phyloP scores from a whole-genome alignment of 352 stramenopile genomes.

The Phytophthora pseudosyringae region DNA sequence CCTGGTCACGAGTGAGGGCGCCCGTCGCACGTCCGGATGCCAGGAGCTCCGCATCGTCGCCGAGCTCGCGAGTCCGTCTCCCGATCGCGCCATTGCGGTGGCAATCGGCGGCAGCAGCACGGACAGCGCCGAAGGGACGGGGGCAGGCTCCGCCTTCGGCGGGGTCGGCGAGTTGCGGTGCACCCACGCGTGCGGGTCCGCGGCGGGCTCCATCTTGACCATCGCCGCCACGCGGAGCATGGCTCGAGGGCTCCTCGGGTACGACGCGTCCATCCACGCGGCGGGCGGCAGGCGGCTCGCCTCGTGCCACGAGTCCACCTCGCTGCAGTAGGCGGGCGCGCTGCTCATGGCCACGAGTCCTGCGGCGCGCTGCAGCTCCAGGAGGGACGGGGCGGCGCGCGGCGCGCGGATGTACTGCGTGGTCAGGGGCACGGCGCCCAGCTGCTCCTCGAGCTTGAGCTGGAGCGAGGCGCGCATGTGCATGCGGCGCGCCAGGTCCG shows the following conservation, averaged over 20 bases:
- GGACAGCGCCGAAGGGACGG: slow-evolving; percentile 2
- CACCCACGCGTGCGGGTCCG: slow-evolving; percentile 28
- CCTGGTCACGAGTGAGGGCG: slow-evolving; percentile 26
- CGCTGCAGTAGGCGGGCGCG: slow-evolving; percentile 9
- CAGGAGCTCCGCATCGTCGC: slow-evolving; percentile 28
- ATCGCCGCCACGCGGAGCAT: slow-evolving; percentile 48
- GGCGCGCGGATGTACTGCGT: slow-evolving; percentile 43
- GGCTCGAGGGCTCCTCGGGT: slow-evolving; percentile 42
- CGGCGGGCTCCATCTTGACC: slow-evolving; percentile 34
- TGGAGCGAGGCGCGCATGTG: slow-evolving; percentile 45
- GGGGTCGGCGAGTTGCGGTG: slow-evolving; percentile 6
- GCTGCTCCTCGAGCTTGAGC: slow-evolving; percentile 46
- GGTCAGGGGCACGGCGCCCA: slow-evolving; percentile 34
- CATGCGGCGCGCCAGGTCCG: slow-evolving; percentile 42
- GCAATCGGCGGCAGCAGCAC: slow-evolving; percentile 44
- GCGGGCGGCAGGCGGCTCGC: slow-evolving; percentile 22
- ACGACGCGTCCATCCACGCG: slow-evolving; percentile 34
- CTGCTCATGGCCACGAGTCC: slow-evolving; percentile 29
- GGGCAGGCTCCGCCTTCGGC: slow-evolving; percentile 16
- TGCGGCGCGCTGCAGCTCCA: slow-evolving; percentile 38
- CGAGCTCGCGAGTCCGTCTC: slow-evolving; percentile 35
- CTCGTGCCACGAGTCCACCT: slow-evolving; percentile 32
- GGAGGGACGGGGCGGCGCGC: slow-evolving; percentile 20
- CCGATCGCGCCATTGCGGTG: slow-evolving; percentile 41
- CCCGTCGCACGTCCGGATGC: slow-evolving; percentile 37